Base-by-base conservation (phyloP, 345 rosid genomes). In the Anacardium occidentale region DNA sequence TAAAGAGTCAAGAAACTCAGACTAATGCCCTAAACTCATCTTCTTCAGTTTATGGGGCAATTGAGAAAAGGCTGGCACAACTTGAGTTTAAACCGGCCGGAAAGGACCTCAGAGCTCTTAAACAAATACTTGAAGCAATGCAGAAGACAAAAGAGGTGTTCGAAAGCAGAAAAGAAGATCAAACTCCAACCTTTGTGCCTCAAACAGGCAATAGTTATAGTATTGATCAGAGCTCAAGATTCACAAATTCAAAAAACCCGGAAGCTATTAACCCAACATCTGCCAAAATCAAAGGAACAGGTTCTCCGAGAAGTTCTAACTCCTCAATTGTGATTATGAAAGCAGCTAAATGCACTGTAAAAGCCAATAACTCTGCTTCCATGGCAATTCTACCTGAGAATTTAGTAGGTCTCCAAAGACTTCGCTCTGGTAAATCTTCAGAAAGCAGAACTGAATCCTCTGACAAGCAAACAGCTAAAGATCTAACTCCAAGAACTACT, bases 121-220 rank as follows among this genome's bases (percentile, higher is more conserved):
- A 89, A 78, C 98, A 90, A 76, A 88, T 87, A 77, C 93, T 89
- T 59, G 93, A 85, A 81, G 96, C 92, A 61, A 92, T 86, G 93
- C 91, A 91, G 76, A 90, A 87, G 82, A 80, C 84, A 1, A 84
- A 87, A 60, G 83, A 81, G 53, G 66, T 75, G 62, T 68, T 77
- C 34, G 83, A 82, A 20, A 74, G 77, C 74, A 81, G 80, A 56
- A 78, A 89, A 62, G 88, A 75, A 55, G 76, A 81, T 74, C 77
- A 70, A 63, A 74, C 48, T 75, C 47, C 78, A 65, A 78, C 73
- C 44, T 73, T 77, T 59, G 70, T 15, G 44, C 73, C 73, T 64
- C 81, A 42, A 70, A 68, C 77, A 71, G 66, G 69, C 69, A 76
- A 44, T 6, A 51, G 15, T 58, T 58, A 74, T 73, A 78, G 48